Evolutionary conservation across 768 basidiomycete species (phyloP).

Genomic region (Mycena galopus): DNA sequence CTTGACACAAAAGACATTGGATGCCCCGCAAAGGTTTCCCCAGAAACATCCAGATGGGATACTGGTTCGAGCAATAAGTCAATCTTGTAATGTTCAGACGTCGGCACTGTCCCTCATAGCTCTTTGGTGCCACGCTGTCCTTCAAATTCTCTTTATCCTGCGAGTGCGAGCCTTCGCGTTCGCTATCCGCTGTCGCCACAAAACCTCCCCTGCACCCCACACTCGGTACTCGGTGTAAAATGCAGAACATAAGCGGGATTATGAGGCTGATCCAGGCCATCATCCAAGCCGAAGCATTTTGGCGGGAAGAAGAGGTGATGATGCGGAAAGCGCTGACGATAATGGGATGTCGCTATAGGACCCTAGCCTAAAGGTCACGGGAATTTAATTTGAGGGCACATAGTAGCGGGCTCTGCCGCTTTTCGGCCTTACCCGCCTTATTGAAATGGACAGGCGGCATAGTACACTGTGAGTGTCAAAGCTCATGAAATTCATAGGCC

Average conservation of each 20-base stretch:
- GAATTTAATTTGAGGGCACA: no score
- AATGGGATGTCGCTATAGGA: no score
- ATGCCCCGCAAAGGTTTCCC: background rate
- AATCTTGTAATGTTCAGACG: background rate
- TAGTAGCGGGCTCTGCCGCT: no score
- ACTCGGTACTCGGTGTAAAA: background rate
- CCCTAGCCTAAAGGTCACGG: no score
- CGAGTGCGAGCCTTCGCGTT: background rate
- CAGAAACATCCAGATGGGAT: background rate
- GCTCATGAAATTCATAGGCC: conserved; percentile 91
- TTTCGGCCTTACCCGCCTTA: no score
- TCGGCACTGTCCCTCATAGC: background rate
- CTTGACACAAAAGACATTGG: background rate
- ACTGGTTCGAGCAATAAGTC: background rate
- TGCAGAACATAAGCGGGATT: no score
- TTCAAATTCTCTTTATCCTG: background rate
- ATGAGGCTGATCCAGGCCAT: no score
- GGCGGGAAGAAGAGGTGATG: no score
- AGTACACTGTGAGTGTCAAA: conserved; percentile 91
- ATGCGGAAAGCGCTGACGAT: no score
- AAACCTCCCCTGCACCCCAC: background rate
- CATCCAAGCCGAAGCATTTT: no score
- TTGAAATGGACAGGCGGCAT: no score
- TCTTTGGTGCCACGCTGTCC: background rate
- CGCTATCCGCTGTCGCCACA: background rate